Base-by-base conservation (phyloP, 805 yeast species). In the Saturnispora ahearnii region DNA sequence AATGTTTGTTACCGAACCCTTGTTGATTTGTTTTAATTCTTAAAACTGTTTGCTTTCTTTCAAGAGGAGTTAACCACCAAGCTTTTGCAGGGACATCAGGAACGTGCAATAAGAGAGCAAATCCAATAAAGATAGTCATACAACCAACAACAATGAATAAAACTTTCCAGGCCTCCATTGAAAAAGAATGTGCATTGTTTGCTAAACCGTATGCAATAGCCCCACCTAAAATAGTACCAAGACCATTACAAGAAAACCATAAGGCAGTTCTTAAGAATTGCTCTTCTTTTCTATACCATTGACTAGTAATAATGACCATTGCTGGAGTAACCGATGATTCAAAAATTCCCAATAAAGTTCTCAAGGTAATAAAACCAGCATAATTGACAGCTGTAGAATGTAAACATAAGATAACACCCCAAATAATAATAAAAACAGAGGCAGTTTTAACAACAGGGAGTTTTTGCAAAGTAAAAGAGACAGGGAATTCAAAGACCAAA, bases 101-200 rank as follows among this genome's bases (percentile, higher is more conserved):
- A 48, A 77, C 54, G 41, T 63, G 62, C 51, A 79, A 68, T 10
- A 72, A 48, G 10, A 74, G 47, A 5, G 60, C 63, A 50, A 63
- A 64, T 34, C 84, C 85, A 13, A 78, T 57, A 10, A 73, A 58
- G 6, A 81, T 62, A 2, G 87, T 81, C 50, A 79, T 70, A 7
- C 71, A 60, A 13, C 93, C 95, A 40, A 77, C 73, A 30, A 82
- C 68, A 44, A 84, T 65, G 59, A 74, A 84, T 3, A 81, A 61
- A 12, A 78, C 61, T 58, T 76, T 79, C 90, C 90, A 85, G 3
- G 82, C 70, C 3, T 63, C 69, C 5, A 79, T n/a, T 2, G 50
- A 21, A 38, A 46, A 43, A 5, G 41, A 26, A 15, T 37, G 50
- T 22, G n/a, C 33, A 28, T 46, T 31, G 21, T 36, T 37, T 11